Conservation (phyloP, 805 yeast species). For the Metschnikowia noctiluminum region DNA sequence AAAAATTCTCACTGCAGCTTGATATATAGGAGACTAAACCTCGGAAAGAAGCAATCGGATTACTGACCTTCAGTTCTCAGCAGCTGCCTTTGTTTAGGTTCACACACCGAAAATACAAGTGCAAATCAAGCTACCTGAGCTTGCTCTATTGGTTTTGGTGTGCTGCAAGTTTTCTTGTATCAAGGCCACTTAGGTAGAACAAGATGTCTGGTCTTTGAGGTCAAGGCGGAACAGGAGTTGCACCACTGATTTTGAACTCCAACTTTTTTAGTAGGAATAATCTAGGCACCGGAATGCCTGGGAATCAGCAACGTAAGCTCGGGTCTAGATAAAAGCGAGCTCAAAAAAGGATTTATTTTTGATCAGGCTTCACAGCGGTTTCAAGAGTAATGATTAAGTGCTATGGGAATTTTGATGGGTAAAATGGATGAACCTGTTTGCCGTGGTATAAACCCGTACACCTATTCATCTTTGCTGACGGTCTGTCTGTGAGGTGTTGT, state of each 20-base stretch:
- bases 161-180: too few relatives aligned
- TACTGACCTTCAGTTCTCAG: too few relatives aligned
- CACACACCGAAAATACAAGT: too few relatives aligned
- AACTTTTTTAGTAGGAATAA: background rate
- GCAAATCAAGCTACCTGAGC: too few relatives aligned
- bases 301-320: background rate
- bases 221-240: slow-evolving; percentile 6
- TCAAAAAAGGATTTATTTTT: slow-evolving; percentile 1
- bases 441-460: slow-evolving; percentile 17
- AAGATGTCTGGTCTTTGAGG: background rate
- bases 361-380: slow-evolving; percentile 10
- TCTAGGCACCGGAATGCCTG: background rate
- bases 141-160: too few relatives aligned
- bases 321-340: background rate
- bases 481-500: too few relatives aligned
- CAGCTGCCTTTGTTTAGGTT: too few relatives aligned
- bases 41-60: too few relatives aligned
- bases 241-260: background rate
- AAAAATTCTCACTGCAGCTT: too few relatives aligned
- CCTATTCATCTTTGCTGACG: slow-evolving; percentile 11
- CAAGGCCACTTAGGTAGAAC: background rate
- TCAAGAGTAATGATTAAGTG: slow-evolving; percentile 6
- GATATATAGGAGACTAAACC: too few relatives aligned
- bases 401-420: slow-evolving; percentile 10
- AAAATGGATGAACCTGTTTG: slow-evolving; percentile 16